Base-by-base conservation (phyloP, 73 alveolate species). In the Paramecium octaurelia region DNA sequence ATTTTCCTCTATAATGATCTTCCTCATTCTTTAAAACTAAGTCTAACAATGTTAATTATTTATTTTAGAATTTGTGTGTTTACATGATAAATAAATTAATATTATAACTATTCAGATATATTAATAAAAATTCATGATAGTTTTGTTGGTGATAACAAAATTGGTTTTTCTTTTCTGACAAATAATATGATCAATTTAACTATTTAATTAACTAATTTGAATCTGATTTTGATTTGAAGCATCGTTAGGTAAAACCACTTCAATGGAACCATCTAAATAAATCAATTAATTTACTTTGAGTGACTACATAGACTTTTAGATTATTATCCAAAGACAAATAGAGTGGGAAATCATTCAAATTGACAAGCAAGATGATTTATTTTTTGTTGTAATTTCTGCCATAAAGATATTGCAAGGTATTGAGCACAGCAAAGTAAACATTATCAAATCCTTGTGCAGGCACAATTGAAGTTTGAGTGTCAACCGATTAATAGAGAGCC, bases 381-480 rank as follows among this genome's bases (percentile, higher is more conserved):
- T 68, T 77, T 34, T 89, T 89, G 14, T 71, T 10, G 35, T 89
- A 89, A 70, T 89, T 89, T 89, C 94, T 68, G 3, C 86, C 91
- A 71, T 70, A 89, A 11, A 89, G 31, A 27, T 89, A 89, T 73
- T 89, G 16, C 14, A 89, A 21, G 1, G 54, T 40, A 60, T 64
- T 54, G 29, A 70, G 46, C 1, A 89, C 31, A 7, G 94, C 94
- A 71, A 70, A 89, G 23, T 71, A 89, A 8, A 89, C 94, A 71
- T 70, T 70, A 21, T 89, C 94, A 23, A 70, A 44, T 20, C 60
- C 59, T 34, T 73, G 35, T 20, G 94, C 94, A 14, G 92, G 80
- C 0, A 71, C 35, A 40, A 70, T 71, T 16, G 54, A 34, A 21
- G 94, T 89, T 20, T 58, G 18, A 21, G 75, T 85, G 59, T 68